These are phyloP conservation scores for Cyclotella cryptica DNA, from an alignment of 108 stramenopile genomes.

Conservation along the genomic window DNA sequence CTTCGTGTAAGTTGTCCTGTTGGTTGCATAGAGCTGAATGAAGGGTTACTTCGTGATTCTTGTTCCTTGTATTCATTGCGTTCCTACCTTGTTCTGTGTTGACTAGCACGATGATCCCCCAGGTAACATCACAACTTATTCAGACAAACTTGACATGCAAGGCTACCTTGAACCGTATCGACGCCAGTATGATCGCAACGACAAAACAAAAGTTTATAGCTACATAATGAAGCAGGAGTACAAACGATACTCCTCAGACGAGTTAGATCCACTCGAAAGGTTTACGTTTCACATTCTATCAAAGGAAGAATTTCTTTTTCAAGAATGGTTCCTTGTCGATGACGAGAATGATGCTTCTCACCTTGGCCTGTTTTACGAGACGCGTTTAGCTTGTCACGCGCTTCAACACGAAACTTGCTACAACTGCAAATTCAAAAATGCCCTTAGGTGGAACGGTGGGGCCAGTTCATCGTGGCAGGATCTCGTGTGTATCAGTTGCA, in stretches of 20 bases:
- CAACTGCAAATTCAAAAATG: slow-evolving; percentile 13
- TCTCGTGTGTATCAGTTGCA: not conserved
- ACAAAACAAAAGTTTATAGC: not conserved
- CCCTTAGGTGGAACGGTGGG: slow-evolving; percentile 16
- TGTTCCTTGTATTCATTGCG: no score
- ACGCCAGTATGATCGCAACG: not conserved
- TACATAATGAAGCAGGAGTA: slow-evolving; percentile 2
- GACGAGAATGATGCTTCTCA: not conserved
- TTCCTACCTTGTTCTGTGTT: not conserved
- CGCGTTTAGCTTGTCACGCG: slow-evolving; percentile 3
- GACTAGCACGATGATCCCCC: not conserved
- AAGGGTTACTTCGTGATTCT: no score
- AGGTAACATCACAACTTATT: not conserved
- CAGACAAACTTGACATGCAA: not conserved
- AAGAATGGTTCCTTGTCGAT: not conserved
- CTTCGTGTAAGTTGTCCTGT: slow-evolving; percentile 5
- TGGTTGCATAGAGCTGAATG: slow-evolving; percentile 6
- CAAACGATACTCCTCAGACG: not conserved
- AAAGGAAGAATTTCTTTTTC: not conserved
- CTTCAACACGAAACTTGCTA: slow-evolving; percentile 9
- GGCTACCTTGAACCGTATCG: not conserved
- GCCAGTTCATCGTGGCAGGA: slow-evolving; percentile 14
- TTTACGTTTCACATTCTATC: not conserved
- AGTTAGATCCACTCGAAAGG: not conserved
- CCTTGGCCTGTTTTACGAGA: not conserved